A percentile compares a stretch with the other conserved stretches of the same genome.
Evolutionary conservation across 2,329 filamentous ascomycete species (phyloP).

Genomic region (Neopestalotiopsis clavispora): DNA sequence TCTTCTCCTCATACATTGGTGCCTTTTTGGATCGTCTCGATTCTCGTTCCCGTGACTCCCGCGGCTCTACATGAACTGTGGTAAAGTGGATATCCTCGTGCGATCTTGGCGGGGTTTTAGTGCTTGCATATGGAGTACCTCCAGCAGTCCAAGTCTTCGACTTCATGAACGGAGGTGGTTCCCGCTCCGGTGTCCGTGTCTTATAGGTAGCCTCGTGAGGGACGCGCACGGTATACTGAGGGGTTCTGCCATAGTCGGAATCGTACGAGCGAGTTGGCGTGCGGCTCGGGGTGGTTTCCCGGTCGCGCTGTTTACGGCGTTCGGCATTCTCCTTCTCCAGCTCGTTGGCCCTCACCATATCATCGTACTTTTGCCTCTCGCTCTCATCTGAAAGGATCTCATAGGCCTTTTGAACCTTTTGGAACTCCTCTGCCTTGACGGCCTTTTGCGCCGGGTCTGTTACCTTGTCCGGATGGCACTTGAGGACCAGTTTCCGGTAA

Average conservation of each 20-base stretch:
- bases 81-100: constrained; percentile 18
- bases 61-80: constrained; percentile 15
- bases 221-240: constrained; percentile 15
- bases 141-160: constrained; percentile 11
- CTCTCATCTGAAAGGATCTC: constrained; percentile 83
- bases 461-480: constrained; percentile 91
- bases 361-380: constrained; percentile 77
- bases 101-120: constrained; percentile 18
- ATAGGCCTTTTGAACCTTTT: constrained; percentile 90
- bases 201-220: constrained; percentile 2
- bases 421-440: constrained; percentile 84
- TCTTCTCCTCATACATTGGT: constrained; percentile 39
- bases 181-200: constrained; percentile 8
- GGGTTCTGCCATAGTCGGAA: not conserved
- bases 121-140: constrained; percentile 15
- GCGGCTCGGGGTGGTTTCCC: constrained; percentile 11
- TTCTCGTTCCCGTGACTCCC: constrained; percentile 23
- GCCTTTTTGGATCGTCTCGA: constrained; percentile 21
- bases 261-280: constrained; percentile 18
- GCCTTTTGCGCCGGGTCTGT: constrained; percentile 78
- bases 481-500: constrained; percentile 84
- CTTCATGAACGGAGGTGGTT: constrained; percentile 15
- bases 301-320: constrained; percentile 19
- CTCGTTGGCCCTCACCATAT: constrained; percentile 61
- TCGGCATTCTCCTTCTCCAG: constrained; percentile 44